phyloP scores from a whole-genome alignment of 306 rosid species.

The Gastrolobium bilobum region DNA sequence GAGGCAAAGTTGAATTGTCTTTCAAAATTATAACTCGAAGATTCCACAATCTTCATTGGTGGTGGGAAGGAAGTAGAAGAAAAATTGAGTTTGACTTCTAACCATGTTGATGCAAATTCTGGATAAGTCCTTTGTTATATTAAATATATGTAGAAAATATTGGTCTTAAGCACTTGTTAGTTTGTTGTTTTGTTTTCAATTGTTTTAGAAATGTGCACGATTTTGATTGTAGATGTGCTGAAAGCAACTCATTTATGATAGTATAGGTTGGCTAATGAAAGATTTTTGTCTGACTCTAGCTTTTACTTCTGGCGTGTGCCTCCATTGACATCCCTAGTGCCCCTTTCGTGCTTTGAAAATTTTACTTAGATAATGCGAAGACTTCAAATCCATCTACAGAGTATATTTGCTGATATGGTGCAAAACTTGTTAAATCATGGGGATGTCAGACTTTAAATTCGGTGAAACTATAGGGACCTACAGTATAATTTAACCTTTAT shows the following conservation, averaged over 20 bases:
- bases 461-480: not conserved
- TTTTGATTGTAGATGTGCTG: conserved; percentile 1
- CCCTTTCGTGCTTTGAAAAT: conserved; percentile 20
- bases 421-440: not conserved
- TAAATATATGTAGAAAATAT: not conserved
- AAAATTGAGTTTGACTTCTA: too few relatives aligned
- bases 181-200: too few relatives aligned
- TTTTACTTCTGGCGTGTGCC: conserved; percentile 8
- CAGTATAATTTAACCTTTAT: not conserved
- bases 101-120: not conserved
- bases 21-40: too few relatives aligned
- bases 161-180: not conserved
- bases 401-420: not conserved
- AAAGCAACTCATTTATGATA: conserved; percentile 6
- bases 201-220: not conserved
- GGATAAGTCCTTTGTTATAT: not conserved
- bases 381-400: not conserved
- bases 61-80: too few relatives aligned
- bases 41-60: too few relatives aligned
- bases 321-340: not conserved
- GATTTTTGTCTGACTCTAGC: not conserved
- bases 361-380: not conserved
- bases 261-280: conserved; percentile 5
- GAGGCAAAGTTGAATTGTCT: too few relatives aligned
- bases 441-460: not conserved